A percentile compares a stretch with the other conserved stretches of the same genome.
Evolutionary conservation across 2,329 filamentous ascomycete species (phyloP).

Genomic region (Tolypocladium inflatum): DNA sequence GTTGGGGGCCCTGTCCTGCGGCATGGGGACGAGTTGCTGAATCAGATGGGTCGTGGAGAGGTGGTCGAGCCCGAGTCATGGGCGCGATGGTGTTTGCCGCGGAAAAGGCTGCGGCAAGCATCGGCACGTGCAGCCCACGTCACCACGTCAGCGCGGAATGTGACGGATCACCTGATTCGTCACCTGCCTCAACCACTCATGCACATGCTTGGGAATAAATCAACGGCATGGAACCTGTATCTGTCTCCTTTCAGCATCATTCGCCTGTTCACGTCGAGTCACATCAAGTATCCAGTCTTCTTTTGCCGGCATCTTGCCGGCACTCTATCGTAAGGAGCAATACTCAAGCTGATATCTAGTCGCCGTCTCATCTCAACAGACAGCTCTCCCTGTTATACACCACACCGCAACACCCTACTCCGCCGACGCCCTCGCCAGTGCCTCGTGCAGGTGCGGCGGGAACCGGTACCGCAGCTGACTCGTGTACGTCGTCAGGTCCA

Average conservation of each 20-base stretch:
- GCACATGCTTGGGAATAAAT: too few relatives aligned
- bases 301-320: not conserved
- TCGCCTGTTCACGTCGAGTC: not conserved
- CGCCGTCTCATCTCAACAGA: not conserved
- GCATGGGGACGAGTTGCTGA: not conserved
- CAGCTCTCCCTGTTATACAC: not conserved
- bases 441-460: slow-evolving; percentile 79
- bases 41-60: not conserved
- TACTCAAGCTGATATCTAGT: not conserved
- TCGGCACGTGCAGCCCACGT: not conserved
- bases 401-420: slow-evolving; percentile 32
- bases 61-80: not conserved
- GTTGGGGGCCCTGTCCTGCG: too few relatives aligned
- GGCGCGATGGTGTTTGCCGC: not conserved
- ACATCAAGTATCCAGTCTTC: not conserved
- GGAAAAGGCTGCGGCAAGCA: too few relatives aligned
- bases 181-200: not conserved
- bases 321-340: not conserved
- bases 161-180: not conserved
- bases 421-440: slow-evolving; percentile 70
- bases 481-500: slow-evolving; percentile 89
- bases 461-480: slow-evolving; percentile 87
- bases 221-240: too few relatives aligned
- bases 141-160: not conserved
- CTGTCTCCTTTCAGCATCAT: too few relatives aligned